phyloP scores from a whole-genome alignment of 345 rosid genomes.

The Lepidium aucheri region DNA sequence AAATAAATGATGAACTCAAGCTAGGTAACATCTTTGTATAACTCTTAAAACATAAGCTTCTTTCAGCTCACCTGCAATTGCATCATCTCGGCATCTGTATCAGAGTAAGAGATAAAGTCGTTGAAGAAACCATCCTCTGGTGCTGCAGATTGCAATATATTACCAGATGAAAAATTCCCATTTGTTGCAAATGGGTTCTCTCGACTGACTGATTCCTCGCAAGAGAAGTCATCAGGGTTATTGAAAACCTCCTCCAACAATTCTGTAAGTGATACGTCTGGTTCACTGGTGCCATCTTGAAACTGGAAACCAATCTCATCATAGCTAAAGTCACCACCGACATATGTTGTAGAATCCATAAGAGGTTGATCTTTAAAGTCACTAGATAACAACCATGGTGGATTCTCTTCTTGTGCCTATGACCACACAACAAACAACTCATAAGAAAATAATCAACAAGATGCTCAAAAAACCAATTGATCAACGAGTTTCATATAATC shows the following conservation, averaged over 20 bases:
- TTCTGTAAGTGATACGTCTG: constrained; percentile 37
- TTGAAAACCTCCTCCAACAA: constrained; percentile 43
- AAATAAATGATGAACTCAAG: background rate
- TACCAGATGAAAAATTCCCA: constrained; percentile 10
- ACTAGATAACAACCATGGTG: constrained; percentile 26
- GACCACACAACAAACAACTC: background rate
- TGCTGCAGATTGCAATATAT: background rate
- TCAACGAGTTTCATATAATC: background rate
- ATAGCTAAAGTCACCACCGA: constrained; percentile 51
- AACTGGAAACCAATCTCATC: constrained; percentile 28
- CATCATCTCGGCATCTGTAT: constrained; percentile 24
- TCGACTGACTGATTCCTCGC: constrained; percentile 29
- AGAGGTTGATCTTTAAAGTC: constrained; percentile 28
- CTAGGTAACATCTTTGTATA: background rate
- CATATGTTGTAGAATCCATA: constrained; percentile 49
- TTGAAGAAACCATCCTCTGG: constrained; percentile 15
- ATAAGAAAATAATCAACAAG: background rate
- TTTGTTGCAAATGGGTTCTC: constrained; percentile 21
- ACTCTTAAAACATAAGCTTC: background rate
- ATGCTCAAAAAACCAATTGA: background rate
- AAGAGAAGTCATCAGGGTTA: constrained; percentile 31
- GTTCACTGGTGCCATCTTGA: constrained; percentile 51
- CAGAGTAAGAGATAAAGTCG: background rate
- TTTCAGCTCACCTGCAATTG: constrained; percentile 35
- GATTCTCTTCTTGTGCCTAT: constrained; percentile 17